Evolutionary conservation across 1,284 basidiomycete species (phyloP).

Genomic region (Marasmius fiardii): DNA sequence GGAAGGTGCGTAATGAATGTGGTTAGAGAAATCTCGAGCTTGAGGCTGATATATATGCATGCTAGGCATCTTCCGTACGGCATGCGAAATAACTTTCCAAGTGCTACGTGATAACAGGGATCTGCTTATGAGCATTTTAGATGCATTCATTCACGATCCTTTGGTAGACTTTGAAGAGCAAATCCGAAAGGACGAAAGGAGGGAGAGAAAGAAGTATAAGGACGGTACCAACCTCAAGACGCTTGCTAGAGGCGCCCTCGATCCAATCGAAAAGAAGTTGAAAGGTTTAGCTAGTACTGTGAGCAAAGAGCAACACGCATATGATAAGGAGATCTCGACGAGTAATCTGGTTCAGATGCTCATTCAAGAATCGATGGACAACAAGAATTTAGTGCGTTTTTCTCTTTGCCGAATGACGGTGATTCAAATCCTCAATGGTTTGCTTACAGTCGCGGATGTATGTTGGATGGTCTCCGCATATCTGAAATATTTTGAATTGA

Average conservation of each 20-base stretch:
- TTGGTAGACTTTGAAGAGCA: constrained; percentile 95
- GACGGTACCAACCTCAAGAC: constrained; percentile 51
- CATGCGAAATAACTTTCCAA: constrained; percentile 90
- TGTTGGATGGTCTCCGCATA: constrained; percentile 84
- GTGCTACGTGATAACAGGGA: constrained; percentile 91
- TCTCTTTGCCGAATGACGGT: not conserved
- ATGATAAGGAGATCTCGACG: constrained; percentile 69
- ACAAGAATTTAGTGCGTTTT: constrained; percentile 68
- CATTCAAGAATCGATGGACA: constrained; percentile 83
- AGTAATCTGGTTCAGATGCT: constrained; percentile 87
- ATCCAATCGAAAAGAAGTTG: constrained; percentile 82
- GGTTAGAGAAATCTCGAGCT: not conserved
- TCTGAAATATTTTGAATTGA: constrained; percentile 44
- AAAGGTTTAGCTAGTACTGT: constrained; percentile 58
- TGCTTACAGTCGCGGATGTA: constrained; percentile 68
- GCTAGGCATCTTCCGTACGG: constrained; percentile 87
- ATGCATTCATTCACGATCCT: constrained; percentile 98
- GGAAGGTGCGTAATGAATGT: constrained; percentile 61
- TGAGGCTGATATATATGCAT: not conserved
- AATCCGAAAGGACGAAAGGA: no score
- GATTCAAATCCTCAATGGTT: constrained; percentile 6
- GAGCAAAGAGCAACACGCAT: constrained; percentile 24
- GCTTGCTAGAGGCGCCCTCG: constrained; percentile 73
- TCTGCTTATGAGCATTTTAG: constrained; percentile 93
- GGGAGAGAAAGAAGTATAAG: constrained; percentile 46